Conservation (phyloP, 192 early-diverging fungal species). For the Backusella tuberculispora region DNA sequence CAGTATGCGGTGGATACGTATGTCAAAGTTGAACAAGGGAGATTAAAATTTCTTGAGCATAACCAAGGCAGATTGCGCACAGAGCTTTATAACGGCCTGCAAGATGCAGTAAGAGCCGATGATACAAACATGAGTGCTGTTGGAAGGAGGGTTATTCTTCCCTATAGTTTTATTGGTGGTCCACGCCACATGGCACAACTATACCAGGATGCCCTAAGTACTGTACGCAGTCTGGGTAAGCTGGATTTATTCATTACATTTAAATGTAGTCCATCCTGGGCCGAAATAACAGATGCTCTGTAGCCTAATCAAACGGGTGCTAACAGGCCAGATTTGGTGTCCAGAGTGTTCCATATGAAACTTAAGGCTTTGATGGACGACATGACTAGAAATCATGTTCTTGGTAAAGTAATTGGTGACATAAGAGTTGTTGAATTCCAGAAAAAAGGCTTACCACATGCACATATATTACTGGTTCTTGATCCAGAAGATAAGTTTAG, state of each 20-base stretch:
- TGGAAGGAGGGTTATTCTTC: constrained; percentile 24
- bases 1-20: too few relatives aligned
- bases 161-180: constrained; percentile 29
- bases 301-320: too few relatives aligned
- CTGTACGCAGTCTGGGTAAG: constrained; percentile 5
- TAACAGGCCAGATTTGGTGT: constrained; percentile 27
- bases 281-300: not conserved
- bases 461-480: constrained; percentile 40
- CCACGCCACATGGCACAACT: constrained; percentile 33
- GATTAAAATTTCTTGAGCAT: not conserved
- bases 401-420: too few relatives aligned
- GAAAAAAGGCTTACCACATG: constrained; percentile 37
- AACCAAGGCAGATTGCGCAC: not conserved
- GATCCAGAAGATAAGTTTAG: too few relatives aligned
- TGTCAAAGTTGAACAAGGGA: not conserved
- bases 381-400: too few relatives aligned
- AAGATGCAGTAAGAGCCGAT: not conserved
- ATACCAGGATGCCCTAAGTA: constrained; percentile 42
- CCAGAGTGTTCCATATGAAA: constrained; percentile 30
- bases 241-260: constrained; percentile 35
- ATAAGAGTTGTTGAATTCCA: too few relatives aligned
- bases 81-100: not conserved
- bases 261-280: constrained; percentile 31
- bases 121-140: not conserved
- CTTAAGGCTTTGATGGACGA: not conserved